Conservation (phyloP, 1,284 basidiomycete species). For the Ceratobasidium sp. region DNA sequence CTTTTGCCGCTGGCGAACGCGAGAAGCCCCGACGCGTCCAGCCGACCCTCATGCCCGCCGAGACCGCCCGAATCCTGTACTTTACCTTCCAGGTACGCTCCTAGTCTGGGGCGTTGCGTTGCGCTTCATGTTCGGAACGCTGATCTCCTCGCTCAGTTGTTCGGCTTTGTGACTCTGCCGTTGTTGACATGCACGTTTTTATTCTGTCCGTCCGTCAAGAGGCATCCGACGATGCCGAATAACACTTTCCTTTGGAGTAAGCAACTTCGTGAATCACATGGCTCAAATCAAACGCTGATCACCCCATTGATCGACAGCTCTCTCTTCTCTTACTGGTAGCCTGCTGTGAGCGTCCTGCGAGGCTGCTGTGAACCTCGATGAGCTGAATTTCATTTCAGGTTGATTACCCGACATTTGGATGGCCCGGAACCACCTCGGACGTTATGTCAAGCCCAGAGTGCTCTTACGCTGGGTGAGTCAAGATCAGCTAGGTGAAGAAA, state of each 20-base stretch:
- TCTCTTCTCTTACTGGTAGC: not conserved
- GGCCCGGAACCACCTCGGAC: slow-evolving; percentile 5
- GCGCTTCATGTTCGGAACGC: not conserved
- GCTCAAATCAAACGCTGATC: no score
- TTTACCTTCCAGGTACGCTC: slow-evolving; percentile 23
- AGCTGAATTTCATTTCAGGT: not conserved
- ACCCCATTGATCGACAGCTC: not conserved
- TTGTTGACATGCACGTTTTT: slow-evolving; percentile 15
- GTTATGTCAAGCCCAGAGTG: slow-evolving; percentile 29
- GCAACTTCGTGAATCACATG: not conserved
- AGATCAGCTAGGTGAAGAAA: not conserved
- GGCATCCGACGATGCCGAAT: slow-evolving; percentile 19
- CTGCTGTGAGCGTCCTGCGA: not conserved
- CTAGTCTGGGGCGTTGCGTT: slow-evolving; percentile 4
- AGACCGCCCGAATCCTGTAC: slow-evolving; percentile 23
- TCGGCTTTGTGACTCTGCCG: slow-evolving; percentile 28
- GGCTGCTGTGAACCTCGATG: not conserved
- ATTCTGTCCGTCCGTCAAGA: slow-evolving; percentile 25
- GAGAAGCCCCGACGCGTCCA: not conserved
- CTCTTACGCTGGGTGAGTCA: slow-evolving; percentile 18
- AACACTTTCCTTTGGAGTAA: slow-evolving; percentile 24
- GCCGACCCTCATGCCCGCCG: slow-evolving; percentile 19
- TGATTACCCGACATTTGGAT: slow-evolving; percentile 10
- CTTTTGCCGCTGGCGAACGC: no score
- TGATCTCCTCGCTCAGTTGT: not conserved